Conservation (phyloP, 345 rosid genomes). For the Capsella bursapastoris region DNA sequence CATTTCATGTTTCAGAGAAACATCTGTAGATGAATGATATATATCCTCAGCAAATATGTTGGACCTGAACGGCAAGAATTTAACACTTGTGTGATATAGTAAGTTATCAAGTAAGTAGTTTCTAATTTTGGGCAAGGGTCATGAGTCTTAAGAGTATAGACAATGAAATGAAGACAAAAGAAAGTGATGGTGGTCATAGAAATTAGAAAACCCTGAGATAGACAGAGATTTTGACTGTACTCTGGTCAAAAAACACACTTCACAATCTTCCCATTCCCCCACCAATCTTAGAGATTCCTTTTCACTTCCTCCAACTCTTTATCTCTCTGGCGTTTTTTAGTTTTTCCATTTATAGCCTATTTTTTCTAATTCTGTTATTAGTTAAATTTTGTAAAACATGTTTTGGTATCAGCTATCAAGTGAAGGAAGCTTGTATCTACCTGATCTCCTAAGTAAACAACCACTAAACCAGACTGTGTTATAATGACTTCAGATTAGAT, state of each 20-base stretch:
- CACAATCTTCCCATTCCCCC: constrained; percentile 43
- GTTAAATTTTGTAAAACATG: constrained; percentile 10
- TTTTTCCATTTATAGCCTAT: constrained; percentile 27
- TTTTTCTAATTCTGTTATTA: constrained; percentile 24
- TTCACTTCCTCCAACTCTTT: constrained; percentile 21
- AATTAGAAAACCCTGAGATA: constrained; percentile 21
- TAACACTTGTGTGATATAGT: background rate
- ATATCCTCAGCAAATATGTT: too few relatives aligned
- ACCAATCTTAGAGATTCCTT: constrained; percentile 47
- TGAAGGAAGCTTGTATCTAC: constrained; percentile 27
- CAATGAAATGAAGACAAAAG: constrained; percentile 38
- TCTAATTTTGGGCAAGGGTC: background rate
- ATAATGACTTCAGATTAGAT: constrained; percentile 12
- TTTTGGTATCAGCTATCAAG: constrained; percentile 17
- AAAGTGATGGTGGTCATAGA: constrained; percentile 27
- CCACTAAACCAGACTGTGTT: constrained; percentile 12
- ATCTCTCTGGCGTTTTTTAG: background rate
- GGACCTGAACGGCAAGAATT: background rate
- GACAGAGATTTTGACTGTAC: constrained; percentile 41
- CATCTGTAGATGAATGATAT: too few relatives aligned
- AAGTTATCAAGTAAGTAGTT: background rate
- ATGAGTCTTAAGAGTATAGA: background rate
- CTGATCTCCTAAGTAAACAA: constrained; percentile 35
- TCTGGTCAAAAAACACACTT: constrained; percentile 39
- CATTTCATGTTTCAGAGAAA: background rate